Evolutionary conservation across 75 land plant species (phyloP).

Genomic region (Larix kaempferi): DNA sequence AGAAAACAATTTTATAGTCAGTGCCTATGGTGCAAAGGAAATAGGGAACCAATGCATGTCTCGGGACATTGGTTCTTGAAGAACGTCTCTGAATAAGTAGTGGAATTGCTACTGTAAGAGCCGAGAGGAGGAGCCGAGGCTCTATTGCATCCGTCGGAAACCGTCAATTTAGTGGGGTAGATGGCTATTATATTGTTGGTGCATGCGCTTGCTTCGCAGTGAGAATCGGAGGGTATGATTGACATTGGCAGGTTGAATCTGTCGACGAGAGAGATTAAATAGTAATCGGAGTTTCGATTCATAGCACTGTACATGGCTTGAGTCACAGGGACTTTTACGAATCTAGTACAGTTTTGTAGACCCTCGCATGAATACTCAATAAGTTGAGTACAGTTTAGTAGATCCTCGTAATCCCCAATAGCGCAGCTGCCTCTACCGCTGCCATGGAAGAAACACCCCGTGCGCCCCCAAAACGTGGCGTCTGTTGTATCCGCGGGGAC

Average conservation of each 20-base stretch:
- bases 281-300: not conserved
- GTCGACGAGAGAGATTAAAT: constrained; percentile 67
- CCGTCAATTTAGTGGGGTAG: constrained; percentile 51
- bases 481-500: too few species aligned
- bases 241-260: constrained; percentile 60
- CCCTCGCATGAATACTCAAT: too few species aligned
- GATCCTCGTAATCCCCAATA: constrained; percentile 3
- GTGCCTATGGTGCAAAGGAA: constrained; percentile 47
- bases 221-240: constrained; percentile 35
- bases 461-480: not conserved
- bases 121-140: constrained; percentile 61
- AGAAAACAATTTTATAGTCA: too few species aligned
- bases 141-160: constrained; percentile 54
- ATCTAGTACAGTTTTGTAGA: not conserved
- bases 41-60: constrained; percentile 21
- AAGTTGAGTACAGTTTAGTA: too few species aligned
- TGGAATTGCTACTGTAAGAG: constrained; percentile 32
- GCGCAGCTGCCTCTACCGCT: not conserved
- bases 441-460: too few species aligned
- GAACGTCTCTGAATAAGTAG: not conserved
- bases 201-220: constrained; percentile 33
- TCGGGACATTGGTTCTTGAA: constrained; percentile 63
- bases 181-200: constrained; percentile 38
- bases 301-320: not conserved
- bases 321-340: not conserved